These are phyloP conservation scores for Teratosphaeriaceae sp. DNA, from an alignment of 2,329 filamentous ascomycete genomes.

Conservation along the genomic window DNA sequence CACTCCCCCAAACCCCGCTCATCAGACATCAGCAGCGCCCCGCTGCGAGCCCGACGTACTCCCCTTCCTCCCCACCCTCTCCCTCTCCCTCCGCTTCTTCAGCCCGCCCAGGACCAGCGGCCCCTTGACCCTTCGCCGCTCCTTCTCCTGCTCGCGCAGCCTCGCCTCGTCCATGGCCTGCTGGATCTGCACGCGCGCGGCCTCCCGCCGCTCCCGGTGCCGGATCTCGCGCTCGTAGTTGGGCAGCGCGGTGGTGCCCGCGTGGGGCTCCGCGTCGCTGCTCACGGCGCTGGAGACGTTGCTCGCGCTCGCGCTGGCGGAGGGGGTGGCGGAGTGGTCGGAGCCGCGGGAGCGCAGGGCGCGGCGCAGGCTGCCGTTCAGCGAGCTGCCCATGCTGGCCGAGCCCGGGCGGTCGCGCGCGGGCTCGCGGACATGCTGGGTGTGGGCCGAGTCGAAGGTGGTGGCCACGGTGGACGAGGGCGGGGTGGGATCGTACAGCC, in stretches of 20 bases:
- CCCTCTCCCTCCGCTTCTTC: constrained; percentile 26
- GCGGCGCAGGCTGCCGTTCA: constrained; percentile 15
- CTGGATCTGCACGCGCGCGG: constrained; percentile 24
- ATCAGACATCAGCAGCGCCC: background rate
- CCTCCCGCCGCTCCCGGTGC: constrained; percentile 26
- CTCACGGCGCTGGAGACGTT: constrained; percentile 26
- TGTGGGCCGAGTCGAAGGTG: constrained; percentile 5
- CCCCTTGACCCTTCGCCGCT: constrained; percentile 34
- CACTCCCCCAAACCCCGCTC: no score
- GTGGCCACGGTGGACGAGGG: constrained; percentile 6
- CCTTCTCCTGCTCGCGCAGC: constrained; percentile 28
- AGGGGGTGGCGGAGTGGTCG: constrained; percentile 9
- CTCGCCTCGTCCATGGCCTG: constrained; percentile 28
- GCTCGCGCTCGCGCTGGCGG: constrained; percentile 22
- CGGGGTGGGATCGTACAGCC: constrained; percentile 10
- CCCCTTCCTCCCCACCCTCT: background rate
- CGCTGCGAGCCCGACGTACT: background rate
- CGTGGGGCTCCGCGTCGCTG: constrained; percentile 26
- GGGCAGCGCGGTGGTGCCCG: constrained; percentile 26
- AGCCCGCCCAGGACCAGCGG: constrained; percentile 35
- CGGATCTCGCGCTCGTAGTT: constrained; percentile 28
- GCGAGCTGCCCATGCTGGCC: constrained; percentile 16
- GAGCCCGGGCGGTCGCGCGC: constrained; percentile 17
- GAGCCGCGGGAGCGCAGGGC: constrained; percentile 12
- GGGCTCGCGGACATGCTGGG: constrained; percentile 5